Evolutionary conservation across 441 rosid genomes (phyloP), one percentile per base, ranked within the genome.

Genomic region (Populus trichocarpa): DNA sequence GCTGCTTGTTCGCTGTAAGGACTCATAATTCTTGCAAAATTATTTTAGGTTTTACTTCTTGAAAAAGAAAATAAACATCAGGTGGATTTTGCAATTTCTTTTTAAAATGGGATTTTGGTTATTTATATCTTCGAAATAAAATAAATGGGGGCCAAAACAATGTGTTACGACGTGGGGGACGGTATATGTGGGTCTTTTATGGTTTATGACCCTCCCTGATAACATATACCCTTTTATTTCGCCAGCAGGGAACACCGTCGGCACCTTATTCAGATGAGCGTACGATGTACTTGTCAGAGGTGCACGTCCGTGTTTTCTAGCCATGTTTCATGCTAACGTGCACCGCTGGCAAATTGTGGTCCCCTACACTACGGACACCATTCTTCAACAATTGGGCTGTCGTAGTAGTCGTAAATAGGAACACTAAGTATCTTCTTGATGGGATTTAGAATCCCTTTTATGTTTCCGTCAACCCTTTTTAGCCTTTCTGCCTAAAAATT

Each of bases 1-100:
- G 73, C 84, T 89, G 61, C 87, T 87, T 57, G 84, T 76, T 71
- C 85, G 67, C 25, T 88, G 94, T 90, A 85, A 87, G 86, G 30
- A 65, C 5, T 28, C 68, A 18, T 6, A 40, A 66, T 30, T 30
- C 22, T 22, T 6, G 2, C 14, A 12, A 28, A 30, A 30, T 70
- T 26, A 14, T 5, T 3, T n/a, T 30, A 30, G 32, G 32, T 28
- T 23, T 40, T 50, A 0, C 32, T 30, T 30, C 32, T 30, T 30
- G 32, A 3, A 30, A 30, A 30, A 30, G 32, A 30, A 30, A 30
- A 30, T 30, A 3, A 30, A 30, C 3, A 30, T 30, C 32, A 16
- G 16, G 2, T 1, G 7, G 61, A n/a, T 53, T 18, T 53, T 53
- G 2, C 61, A 5, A 5, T 6, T 35, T 53, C 18, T 16, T 18